Evolutionary conservation across 371 early-diverging fungal species (phyloP), one percentile per base, ranked within the genome.

Genomic region (Batkoa obscura): DNA sequence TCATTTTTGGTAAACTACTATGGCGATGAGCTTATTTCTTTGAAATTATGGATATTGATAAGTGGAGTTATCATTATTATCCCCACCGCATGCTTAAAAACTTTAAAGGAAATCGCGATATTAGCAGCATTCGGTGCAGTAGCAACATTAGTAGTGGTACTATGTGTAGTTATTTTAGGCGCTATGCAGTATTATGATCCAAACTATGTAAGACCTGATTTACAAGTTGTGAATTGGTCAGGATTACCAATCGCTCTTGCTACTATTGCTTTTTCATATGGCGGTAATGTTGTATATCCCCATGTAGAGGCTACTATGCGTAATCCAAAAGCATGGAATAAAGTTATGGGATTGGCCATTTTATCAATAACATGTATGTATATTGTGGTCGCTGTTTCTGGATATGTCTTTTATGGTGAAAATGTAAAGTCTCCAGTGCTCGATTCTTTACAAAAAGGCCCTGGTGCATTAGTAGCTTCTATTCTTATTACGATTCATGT

Each of bases 401-500:
- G 87, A 32, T 92, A 92, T 57, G 74, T 76, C 36, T 74, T 85
- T 41, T 92, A 87, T 62, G 93, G 90, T 42, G 64, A 69, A 41
- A 36, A 35, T 8, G 81, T 83, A 33, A 45, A 62, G 35, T 80
- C 79, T 3, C 89, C 90, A 32, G 77, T 90, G 43, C 75, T 86
- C 59, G 64, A 75, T 61, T 82, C 73, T 55, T 67, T 91, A 36
- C 83, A 83, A 4, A 59, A 64, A 3, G 85, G 83, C 17, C 65
- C 75, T 31, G 69, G 80, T 8, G 75, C 70, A 3, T 64, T 79
- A 33, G 76, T 86, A 17, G 76, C 83, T 49, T 51, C 35, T 23
- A 73, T 76, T 32, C 69, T 87, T 61, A 82, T 89, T 60, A 86
- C 88, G 0, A 64, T 81, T 13, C 89, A 89, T 57, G 87, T 88